Evolutionary conservation across 2,329 filamentous ascomycete species (phyloP), one percentile per base, ranked within the genome.

Genomic region (Tolypocladium tundrense): DNA sequence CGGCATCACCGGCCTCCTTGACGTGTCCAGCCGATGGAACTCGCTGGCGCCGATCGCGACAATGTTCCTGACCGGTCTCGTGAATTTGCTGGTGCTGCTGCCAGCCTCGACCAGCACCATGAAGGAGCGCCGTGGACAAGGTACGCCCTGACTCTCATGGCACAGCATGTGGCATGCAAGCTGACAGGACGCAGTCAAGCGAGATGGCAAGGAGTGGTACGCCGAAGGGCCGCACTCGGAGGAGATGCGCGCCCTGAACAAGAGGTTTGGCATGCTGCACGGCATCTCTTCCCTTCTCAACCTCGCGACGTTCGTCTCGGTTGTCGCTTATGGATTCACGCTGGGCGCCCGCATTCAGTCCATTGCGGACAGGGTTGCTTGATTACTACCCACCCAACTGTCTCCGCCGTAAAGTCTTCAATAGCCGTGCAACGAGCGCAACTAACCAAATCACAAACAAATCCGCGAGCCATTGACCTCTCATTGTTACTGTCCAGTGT

Each of bases 121-220:
- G 82, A 81, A 79, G 62, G 78, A 89, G 72, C 80, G 91, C 67
- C 88, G 88, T 67, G 82, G 86, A 54, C 93, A 96, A 78, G 88
- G 89, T 90, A 75, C 19, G 35, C 31, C 8, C 14, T 27, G 54
- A 4, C 24, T 10, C 35, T 21, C 14, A 54, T 19, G 27, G 3
- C 24, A 35, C 31, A 13, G 1, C 4, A 52, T 35, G 48, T n/a
- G 19, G 31, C 16, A 21, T n/a, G 19, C 11, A 45, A 27, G 41
- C 60, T 70, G 54, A 70, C 43, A 54, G 35, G 52, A 11, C 57
- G 50, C 60, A 86, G 92, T 93, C 78, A 91, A 88, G 61, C 85
- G 87, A 66, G 93, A 97, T 69, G 91, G 91, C 57, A 97, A 96
- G 80, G 89, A 88, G 70, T 90, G 86, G 72, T 89, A 88, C 67